Evolutionary conservation across 306 rosid species (phyloP).

Genomic region (Pterocarpus santalinus): DNA sequence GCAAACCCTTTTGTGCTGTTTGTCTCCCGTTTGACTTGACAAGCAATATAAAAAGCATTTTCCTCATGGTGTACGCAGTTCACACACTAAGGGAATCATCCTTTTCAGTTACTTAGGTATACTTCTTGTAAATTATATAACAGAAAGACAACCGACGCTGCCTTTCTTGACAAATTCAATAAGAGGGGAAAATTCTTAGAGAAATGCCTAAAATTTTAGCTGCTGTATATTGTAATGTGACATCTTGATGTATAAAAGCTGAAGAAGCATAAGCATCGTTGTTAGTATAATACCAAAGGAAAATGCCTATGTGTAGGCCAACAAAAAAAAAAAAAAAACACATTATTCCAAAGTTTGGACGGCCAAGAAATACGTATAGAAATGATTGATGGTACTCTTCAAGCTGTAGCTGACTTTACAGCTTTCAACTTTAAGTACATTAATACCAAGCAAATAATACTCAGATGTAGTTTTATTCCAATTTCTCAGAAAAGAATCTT

Average conservation of each 20-base stretch:
- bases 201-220: background rate
- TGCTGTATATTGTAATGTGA: background rate
- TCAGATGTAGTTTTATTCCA: constrained; percentile 36
- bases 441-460: constrained; percentile 24
- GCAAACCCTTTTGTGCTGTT: constrained; percentile 40
- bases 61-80: constrained; percentile 9
- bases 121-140: background rate
- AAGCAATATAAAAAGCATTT: background rate
- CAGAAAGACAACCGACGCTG: background rate
- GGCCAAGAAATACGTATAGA: constrained; percentile 38
- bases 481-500: constrained; percentile 41
- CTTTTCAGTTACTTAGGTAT: background rate
- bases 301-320: constrained; percentile 24
- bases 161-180: constrained; percentile 5
- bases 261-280: background rate
- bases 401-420: constrained; percentile 26
- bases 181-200: background rate
- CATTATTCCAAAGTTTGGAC: constrained; percentile 43
- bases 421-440: constrained; percentile 26
- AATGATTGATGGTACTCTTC: constrained; percentile 16
- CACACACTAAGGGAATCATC: constrained; percentile 23
- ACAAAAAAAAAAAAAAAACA: constrained; percentile 20
- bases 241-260: background rate
- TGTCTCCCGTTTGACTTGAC: constrained; percentile 50
- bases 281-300: constrained; percentile 4